phyloP scores from a whole-genome alignment of 176 grass and related monocot genomes.

The Phoenix roebelenii region DNA sequence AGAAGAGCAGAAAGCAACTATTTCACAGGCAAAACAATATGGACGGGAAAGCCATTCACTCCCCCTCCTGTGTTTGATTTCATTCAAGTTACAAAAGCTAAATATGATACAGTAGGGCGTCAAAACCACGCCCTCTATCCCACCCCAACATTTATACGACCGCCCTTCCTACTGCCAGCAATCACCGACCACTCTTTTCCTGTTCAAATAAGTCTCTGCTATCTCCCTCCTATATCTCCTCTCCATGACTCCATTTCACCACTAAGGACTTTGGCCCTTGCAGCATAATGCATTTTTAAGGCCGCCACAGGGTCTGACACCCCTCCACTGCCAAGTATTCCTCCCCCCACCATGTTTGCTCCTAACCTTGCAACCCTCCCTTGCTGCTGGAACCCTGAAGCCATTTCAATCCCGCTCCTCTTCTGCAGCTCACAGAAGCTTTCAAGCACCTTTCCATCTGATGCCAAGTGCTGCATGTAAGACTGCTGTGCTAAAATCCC shows the following conservation, averaged over 20 bases:
- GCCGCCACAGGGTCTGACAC: constrained; percentile 48
- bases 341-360: constrained; percentile 20
- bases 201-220: constrained; percentile 11
- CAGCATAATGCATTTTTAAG: constrained; percentile 41
- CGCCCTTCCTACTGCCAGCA: neutral
- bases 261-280: constrained; percentile 32
- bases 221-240: constrained; percentile 56
- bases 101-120: constrained; percentile 65
- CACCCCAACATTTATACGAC: too few species aligned
- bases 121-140: neutral
- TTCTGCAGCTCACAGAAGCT: constrained; percentile 44
- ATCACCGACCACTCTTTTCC: neutral
- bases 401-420: constrained; percentile 36
- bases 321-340: constrained; percentile 27
- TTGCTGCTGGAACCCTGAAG: constrained; percentile 51
- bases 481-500: constrained; percentile 29
- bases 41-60: constrained; percentile 54
- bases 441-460: constrained; percentile 34
- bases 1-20: constrained; percentile 25
- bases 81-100: constrained; percentile 53
- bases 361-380: constrained; percentile 29
- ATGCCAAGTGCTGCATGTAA: constrained; percentile 25
- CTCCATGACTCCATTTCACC: constrained; percentile 52
- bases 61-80: constrained; percentile 28
- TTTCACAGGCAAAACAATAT: constrained; percentile 33